Base-by-base conservation (phyloP, 352 stramenopile genomes). In the Pythium volutum region DNA sequence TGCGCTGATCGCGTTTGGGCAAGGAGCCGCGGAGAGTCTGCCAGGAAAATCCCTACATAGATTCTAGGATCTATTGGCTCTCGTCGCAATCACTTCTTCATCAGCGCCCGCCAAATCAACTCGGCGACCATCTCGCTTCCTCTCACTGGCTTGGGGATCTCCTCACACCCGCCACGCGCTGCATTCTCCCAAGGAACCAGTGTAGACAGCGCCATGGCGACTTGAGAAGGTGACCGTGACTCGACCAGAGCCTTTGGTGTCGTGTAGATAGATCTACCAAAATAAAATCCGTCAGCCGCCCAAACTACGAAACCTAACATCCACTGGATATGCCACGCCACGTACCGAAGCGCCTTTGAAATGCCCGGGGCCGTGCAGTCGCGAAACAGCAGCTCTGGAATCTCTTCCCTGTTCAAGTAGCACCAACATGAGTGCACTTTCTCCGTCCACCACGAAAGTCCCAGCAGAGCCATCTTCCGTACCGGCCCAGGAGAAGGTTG, bases 371-470 rank as follows among this genome's bases (percentile, higher is more conserved):
- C 47, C 0, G 70, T 88, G 47, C 79, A 91, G 26, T 87, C 57
- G 25, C 64, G 63, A 34, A 93, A 93, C 14, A 93, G 66, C 15
- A 91, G 45, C 60, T 93, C 81, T 11, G 83, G 81, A 25, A 93
- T 56, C n/a, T 87, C 34, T 12, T 62, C 33, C 29, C 71, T 84
- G n/a, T 6, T 11, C 31, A 36, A 1, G 14, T 36, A 6, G 3
- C 36, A 43, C 11, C 18, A 2, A 1, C 36, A 43, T 43, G 6
- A 22, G 36, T 16, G 33, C 31, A 36, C 7, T 8, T 11, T 22
- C 36, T 22, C 33, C 33, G 12, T 38, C 12, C 33, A 38, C 33
- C 33, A 57, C 7, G 34, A 25, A 33, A 46, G 38, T 2, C 42
- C 23, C 18, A 36, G 23, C 12, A 25, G 12, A 38, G 27, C 6